phyloP scores from a whole-genome alignment of 495 filamentous ascomycete species.

The Talaromyces nanjingensis region DNA sequence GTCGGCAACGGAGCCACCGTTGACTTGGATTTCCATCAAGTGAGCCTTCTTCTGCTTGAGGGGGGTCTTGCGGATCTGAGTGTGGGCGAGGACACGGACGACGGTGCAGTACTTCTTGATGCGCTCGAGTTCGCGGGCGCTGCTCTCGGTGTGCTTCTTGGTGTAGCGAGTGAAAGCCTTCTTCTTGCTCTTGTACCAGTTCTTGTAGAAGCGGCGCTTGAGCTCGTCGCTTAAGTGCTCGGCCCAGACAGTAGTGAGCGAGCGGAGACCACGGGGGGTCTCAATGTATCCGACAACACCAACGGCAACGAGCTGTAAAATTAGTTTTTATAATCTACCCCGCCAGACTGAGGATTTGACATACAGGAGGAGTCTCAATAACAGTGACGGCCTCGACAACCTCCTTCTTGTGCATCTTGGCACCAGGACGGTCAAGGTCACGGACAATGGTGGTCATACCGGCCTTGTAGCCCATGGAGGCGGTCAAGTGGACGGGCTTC shows the following conservation, averaged over 20 bases:
- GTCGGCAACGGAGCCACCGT: constrained; percentile 87
- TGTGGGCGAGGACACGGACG: constrained; percentile 98
- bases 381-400: constrained; percentile 98
- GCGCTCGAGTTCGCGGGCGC: constrained; percentile 92
- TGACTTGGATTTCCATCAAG: constrained; percentile 99
- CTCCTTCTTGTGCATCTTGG: constrained; percentile 99
- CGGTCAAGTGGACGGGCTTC: constrained; percentile 98
- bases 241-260: constrained; percentile 98
- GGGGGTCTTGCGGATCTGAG: constrained; percentile 97
- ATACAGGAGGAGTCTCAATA: constrained; percentile 99
- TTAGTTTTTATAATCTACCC: constrained; percentile 24
- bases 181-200: constrained; percentile 99
- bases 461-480: constrained; percentile 99
- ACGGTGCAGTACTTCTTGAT: constrained; percentile 99
- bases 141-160: constrained; percentile 97
- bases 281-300: constrained; percentile 99
- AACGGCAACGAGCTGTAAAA: constrained; percentile 85
- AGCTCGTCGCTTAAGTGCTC: constrained; percentile 98
- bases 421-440: constrained; percentile 98
- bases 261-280: constrained; percentile 98
- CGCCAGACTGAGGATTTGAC: constrained; percentile 23
- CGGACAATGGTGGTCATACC: constrained; percentile 99
- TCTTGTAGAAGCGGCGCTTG: constrained; percentile 99
- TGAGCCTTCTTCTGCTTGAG: constrained; percentile 99
- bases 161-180: constrained; percentile 99